Evolutionary conservation across 1,284 basidiomycete genomes (phyloP), one percentile per base, ranked within the genome.

Genomic region (Amylostereum areolatum): DNA sequence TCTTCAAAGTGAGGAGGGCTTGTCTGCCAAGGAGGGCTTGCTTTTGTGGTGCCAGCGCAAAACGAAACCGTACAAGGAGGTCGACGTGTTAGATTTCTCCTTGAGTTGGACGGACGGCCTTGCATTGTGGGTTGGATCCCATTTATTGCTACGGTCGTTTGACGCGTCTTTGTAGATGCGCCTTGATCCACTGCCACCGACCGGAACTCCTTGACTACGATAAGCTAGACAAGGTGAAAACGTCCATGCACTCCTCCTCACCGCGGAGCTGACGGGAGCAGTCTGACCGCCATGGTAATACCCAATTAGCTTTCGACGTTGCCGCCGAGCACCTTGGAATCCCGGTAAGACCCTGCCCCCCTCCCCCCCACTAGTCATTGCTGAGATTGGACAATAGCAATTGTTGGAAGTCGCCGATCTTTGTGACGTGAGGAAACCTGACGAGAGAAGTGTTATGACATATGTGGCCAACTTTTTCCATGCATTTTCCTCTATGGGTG

Each of bases 11-110:
- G 93, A 96, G 75, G 96, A 98, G 70, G 96, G 96, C 48, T 79
- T 97, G 28, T 96, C 93, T 5, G 96, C 96, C 1, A 95, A 96
- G 66, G 97, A 98, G 65, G 96, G 94, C 40, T 78, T 99, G 10
- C 73, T 99, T 2, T 78, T 99, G 1, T 99, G 96, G 96, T 97
- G 95, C 72, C 96, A 98, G 64, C 83, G 96, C 49, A 97, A 97
- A 70, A 99, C 97, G 1, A 82, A 81, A 30, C 84, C 86, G 0
- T 98, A 99, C 70, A 81, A 84, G 52, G 91, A 95, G 59, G 95
- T 98, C 18, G 72, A 97, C 48, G 92, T 99, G 6, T 83, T 91
- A 68, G 92, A 98, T 65, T 99, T 99, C 65, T 91, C 91, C 12
- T 66, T 80, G 39, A 94, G 91, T 62, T 99, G 92, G 87, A 86